Evolutionary conservation across 2,329 filamentous ascomycete species (phyloP).

Genomic region (Emericellopsis atlantica): DNA sequence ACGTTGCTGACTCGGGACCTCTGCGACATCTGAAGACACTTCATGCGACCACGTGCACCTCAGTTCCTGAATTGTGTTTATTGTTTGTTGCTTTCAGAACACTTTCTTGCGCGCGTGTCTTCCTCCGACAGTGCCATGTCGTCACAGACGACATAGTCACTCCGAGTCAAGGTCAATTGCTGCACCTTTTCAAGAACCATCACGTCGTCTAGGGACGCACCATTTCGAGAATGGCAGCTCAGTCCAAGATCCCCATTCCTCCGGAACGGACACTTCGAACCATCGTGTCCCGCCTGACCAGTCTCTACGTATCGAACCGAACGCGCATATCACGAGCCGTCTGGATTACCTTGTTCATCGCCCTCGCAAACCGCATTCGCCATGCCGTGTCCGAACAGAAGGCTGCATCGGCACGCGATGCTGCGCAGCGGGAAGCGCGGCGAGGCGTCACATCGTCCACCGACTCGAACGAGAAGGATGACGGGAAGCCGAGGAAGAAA

Average conservation of each 20-base stretch:
- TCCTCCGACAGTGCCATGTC: no score
- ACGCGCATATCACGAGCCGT: slow-evolving; percentile 72
- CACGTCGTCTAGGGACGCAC: no score
- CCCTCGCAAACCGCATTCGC: slow-evolving; percentile 76
- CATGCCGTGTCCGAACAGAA: slow-evolving; percentile 91
- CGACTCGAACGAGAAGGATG: slow-evolving; percentile 12
- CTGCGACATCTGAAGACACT: no score
- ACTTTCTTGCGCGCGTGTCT: no score
- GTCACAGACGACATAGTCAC: no score
- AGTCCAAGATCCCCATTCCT: slow-evolving; percentile 56
- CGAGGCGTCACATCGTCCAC: slow-evolving; percentile 32
- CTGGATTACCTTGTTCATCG: slow-evolving; percentile 70
- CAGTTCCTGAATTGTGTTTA: no score
- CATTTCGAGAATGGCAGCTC: slow-evolving; percentile 47
- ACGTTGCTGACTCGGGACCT: no score
- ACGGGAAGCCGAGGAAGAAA: slow-evolving; percentile 49
- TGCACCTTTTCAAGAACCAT: no score
- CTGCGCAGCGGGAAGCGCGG: slow-evolving; percentile 36
- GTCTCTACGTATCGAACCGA: slow-evolving; percentile 67
- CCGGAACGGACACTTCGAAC: slow-evolving; percentile 52
- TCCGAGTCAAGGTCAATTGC: no score
- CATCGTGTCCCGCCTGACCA: slow-evolving; percentile 53
- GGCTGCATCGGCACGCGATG: slow-evolving; percentile 60
- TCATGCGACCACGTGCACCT: no score
- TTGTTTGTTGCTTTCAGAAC: no score